Base-by-base conservation (phyloP, 345 rosid genomes). In the Lagerstroemia speciosa region DNA sequence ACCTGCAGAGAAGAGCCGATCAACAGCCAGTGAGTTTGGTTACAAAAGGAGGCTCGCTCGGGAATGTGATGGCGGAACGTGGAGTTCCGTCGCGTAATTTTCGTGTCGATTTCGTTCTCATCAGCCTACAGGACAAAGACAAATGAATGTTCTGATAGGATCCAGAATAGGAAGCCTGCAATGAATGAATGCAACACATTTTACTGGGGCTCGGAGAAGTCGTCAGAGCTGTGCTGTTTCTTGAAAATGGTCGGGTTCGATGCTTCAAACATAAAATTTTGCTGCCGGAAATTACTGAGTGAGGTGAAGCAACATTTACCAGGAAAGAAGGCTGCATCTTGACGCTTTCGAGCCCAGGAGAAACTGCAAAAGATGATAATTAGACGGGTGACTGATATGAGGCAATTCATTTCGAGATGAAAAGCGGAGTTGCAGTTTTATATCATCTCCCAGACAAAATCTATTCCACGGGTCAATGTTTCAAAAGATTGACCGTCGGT, bases 271-370 rank as follows among this genome's bases (percentile, higher is more conserved):
- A 6, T 58, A 19, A 27, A 34, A 30, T 58, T 33, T 27, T 27
- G 27, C 29, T 3, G 19, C n/a, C 9, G 8, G 53, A 41, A 60
- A 32, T 37, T 48, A 40, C 52, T 22, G 27, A 43, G n/a, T 52
- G 5, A 26, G 40, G 6, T 46, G 41, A 41, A 20, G 6, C 14
- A 3, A 1, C 0, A 53, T 40, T 31, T 72, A 84, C 88, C 85
- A 50, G 88, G 86, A 38, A 84, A 77, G 53, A 82, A 80, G 5
- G 66, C 66, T n/a, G 77, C 80, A 68, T 80, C 66, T 33, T 22
- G 83, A 38, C 79, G 86, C 73, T 70, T 82, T 64, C 82, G 83
- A 9, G 84, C 81, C 83, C 86, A 82, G 38, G 88, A 84, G 48
- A 84, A 78, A 27, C 86, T 84, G 84, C 67, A 38, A 69, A 27